Evolutionary conservation across 164 flowering plant species (phyloP).

Genomic region (Annona squamosa): DNA sequence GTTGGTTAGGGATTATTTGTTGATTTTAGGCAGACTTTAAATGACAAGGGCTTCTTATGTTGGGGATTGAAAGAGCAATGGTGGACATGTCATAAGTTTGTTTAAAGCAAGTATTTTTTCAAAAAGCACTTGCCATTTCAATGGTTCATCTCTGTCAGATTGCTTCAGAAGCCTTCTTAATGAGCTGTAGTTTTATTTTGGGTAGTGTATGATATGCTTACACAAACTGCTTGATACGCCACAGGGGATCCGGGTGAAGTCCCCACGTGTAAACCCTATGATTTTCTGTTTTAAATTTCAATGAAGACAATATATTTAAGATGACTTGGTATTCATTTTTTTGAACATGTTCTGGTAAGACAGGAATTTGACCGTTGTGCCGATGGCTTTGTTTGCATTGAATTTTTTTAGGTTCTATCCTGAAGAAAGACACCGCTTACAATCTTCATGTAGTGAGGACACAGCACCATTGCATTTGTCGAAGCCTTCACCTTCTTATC

Average conservation of each 20-base stretch:
- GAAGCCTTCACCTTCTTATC: conserved; percentile 14
- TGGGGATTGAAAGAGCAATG: too few relatives aligned
- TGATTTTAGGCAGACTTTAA: too few relatives aligned
- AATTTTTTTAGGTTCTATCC: conserved; percentile 47
- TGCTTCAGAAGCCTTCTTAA: too few relatives aligned
- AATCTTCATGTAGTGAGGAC: conserved; percentile 24
- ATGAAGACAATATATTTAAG: neutral
- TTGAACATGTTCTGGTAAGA: neutral
- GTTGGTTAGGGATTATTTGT: too few relatives aligned
- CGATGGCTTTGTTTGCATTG: conserved; percentile 5
- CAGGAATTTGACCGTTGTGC: neutral
- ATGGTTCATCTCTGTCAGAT: too few relatives aligned
- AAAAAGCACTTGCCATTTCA: too few relatives aligned
- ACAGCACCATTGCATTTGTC: conserved; percentile 7
- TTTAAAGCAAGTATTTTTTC: too few relatives aligned
- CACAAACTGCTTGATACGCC: neutral
- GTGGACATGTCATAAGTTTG: too few relatives aligned
- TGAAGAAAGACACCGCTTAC: conserved; percentile 36
- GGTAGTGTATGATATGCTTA: neutral
- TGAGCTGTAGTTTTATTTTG: neutral
- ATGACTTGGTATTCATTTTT: neutral
- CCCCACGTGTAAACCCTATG: neutral
- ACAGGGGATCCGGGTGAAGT: neutral
- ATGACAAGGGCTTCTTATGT: too few relatives aligned
- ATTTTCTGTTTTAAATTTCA: too few relatives aligned